Evolutionary conservation across 2,329 filamentous ascomycete genomes (phyloP).

Genomic region (Fusarium pseudoanthophilum): DNA sequence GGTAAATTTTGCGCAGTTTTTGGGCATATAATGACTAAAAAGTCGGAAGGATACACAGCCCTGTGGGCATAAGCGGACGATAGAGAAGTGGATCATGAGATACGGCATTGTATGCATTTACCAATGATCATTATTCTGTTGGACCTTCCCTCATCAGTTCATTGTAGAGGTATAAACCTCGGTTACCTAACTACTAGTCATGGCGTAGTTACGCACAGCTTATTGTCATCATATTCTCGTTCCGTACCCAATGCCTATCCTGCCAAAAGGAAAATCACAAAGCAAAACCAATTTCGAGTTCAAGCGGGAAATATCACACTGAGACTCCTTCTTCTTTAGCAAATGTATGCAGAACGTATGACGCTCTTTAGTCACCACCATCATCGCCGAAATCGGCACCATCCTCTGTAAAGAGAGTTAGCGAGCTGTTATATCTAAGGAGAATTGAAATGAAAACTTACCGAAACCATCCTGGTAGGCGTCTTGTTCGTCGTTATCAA

Average conservation of each 20-base stretch:
- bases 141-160: background rate
- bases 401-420: conserved; percentile 46
- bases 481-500: conserved; percentile 70
- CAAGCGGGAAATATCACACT: background rate
- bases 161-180: background rate
- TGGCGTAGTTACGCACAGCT: background rate
- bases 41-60: background rate
- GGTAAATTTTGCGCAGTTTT: conserved; percentile 28
- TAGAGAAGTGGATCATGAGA: conserved; percentile 11
- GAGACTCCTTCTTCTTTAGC: background rate
- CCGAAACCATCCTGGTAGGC: conserved; percentile 61
- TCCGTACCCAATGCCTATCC: conserved; percentile 4
- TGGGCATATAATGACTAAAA: background rate
- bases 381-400: conserved; percentile 46
- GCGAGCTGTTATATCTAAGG: background rate
- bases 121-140: conserved; percentile 2
- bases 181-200: background rate
- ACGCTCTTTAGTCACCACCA: conserved; percentile 30
- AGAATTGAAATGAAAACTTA: conserved; percentile 41
- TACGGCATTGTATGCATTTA: conserved; percentile 1
- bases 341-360: background rate
- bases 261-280: conserved; percentile 10
- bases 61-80: background rate
- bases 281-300: conserved; percentile 7
- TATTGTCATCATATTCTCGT: background rate